Evolutionary conservation across 2,329 filamentous ascomycete species (phyloP), one percentile per base, ranked within the genome.

Genomic region (Monilinia fructicola): DNA sequence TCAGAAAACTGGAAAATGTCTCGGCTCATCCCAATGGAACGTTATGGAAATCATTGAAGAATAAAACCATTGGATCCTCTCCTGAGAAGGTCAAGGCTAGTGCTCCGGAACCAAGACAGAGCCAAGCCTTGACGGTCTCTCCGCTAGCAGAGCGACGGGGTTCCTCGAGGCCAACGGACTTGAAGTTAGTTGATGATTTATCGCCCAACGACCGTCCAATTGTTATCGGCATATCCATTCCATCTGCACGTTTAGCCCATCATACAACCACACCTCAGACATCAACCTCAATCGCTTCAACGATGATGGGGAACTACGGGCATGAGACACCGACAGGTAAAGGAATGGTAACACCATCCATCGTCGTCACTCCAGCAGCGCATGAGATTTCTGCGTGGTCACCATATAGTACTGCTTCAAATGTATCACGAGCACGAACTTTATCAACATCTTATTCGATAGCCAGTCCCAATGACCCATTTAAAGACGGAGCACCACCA

Each of bases 121-220:
- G 28, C 18, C 14, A 35, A 53, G 16, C 14, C n/a, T 21, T 42
- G 23, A 26, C 48, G 42, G 40, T 35, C 7, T 52, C 35, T 50
- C 64, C 64, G 40, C 46, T 65, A 6, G 64, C 54, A 60, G 64
- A 60, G 38, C 42, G 54, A 48, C 44, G 55, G 28, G 60, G 23
- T 9, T 64, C 60, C 52, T 59, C 52, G 31, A 63, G 56, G 40
- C 67, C 65, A 48, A 65, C 69, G 56, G 63, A 65, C 18, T 44
- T 70, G 21, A 72, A 69, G 31, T 53, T 67, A 23, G 67, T 48
- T 18, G 70, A 70, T 67, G 85, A 87, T 68, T 80, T 91, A 4
- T 91, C 89, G 18, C 89, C 90, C 0, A 85, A 84, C 67, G 87
- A 90, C 72, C 82, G 86, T n/a, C 87, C 87, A 1, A 92, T 92